Evolutionary conservation across 2,329 filamentous ascomycete species (phyloP).

Genomic region (Xylariales sp.): DNA sequence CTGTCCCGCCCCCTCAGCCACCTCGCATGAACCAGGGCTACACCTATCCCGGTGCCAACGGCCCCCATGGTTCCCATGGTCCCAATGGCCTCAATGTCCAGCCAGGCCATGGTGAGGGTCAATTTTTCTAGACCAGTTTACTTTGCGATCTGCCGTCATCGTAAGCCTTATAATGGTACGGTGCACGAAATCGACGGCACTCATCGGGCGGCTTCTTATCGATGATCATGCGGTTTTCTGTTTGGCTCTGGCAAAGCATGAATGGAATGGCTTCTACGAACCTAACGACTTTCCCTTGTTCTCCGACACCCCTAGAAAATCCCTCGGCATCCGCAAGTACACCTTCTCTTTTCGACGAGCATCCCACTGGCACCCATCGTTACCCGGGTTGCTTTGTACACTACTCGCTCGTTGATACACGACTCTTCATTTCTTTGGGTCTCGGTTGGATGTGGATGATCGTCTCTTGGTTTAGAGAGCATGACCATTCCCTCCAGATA

Average conservation of each 20-base stretch:
- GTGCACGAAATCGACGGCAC: constrained; percentile 24
- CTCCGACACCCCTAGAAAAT: constrained; percentile 6
- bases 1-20: constrained; percentile 27
- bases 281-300: constrained; percentile 23
- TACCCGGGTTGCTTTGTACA: constrained; percentile 26
- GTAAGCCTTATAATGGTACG: constrained; percentile 25
- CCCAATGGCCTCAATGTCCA: too few relatives aligned
- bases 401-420: constrained; percentile 24
- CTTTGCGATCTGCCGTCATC: constrained; percentile 12
- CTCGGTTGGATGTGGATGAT: constrained; percentile 13
- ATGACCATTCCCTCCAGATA: constrained; percentile 9
- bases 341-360: constrained; percentile 17
- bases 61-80: too few relatives aligned
- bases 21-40: constrained; percentile 24
- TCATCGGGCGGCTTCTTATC: constrained; percentile 14
- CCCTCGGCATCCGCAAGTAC: constrained; percentile 16
- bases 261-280: constrained; percentile 27
- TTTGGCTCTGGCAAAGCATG: constrained; percentile 23
- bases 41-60: constrained; percentile 22
- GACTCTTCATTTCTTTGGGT: constrained; percentile 13
- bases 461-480: constrained; percentile 12
- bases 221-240: constrained; percentile 17
- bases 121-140: constrained; percentile 25
- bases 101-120: constrained; percentile 15
- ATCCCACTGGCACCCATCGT: constrained; percentile 16